Percentiles rank a stretch among this genome's conserved stretches.
Conservation (phyloP, 495 filamentous ascomycete species). For the Aspergillus saccharolyticus region DNA sequence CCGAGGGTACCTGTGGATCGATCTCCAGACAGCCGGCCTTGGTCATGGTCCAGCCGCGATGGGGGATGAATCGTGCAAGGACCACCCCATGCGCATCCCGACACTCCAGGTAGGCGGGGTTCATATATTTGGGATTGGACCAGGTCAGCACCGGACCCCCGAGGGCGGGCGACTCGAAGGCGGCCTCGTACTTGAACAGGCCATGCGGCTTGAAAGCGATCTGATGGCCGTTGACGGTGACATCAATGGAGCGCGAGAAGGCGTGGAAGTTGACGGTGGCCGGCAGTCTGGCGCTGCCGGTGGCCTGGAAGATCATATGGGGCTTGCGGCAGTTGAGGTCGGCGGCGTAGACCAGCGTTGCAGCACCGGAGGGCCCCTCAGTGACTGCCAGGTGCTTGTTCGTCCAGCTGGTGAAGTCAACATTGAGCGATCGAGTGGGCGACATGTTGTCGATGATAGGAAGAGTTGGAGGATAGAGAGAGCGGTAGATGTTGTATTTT, state of each 20-base stretch:
- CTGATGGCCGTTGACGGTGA: conserved; percentile 12
- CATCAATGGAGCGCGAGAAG: conserved; percentile 13
- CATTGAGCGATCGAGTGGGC: conserved; percentile 3
- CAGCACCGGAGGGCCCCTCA: not conserved
- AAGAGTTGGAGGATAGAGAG: no score
- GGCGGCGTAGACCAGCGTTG: conserved; percentile 12
- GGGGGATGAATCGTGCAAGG: conserved; percentile 1
- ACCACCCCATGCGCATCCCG: not conserved
- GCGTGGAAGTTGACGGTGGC: conserved; percentile 14
- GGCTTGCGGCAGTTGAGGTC: conserved; percentile 14
- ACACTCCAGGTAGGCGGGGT: conserved; percentile 8
- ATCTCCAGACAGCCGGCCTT: conserved; percentile 13
- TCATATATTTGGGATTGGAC: not conserved
- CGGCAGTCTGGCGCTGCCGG: conserved; percentile 3
- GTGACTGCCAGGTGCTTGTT: conserved; percentile 11
- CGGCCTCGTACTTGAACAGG: conserved; percentile 2
- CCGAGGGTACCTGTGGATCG: not conserved
- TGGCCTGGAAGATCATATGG: conserved; percentile 14
- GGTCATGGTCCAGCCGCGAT: conserved; percentile 1
- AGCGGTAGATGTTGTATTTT: no score
- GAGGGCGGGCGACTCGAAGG: conserved; percentile 6
- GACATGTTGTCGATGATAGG: no score
- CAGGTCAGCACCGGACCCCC: conserved; percentile 3
- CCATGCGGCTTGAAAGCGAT: conserved; percentile 2
- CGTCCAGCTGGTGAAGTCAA: conserved; percentile 15